Evolutionary conservation across 768 basidiomycete genomes (phyloP).

Genomic region (Mycena rebaudengoi): DNA sequence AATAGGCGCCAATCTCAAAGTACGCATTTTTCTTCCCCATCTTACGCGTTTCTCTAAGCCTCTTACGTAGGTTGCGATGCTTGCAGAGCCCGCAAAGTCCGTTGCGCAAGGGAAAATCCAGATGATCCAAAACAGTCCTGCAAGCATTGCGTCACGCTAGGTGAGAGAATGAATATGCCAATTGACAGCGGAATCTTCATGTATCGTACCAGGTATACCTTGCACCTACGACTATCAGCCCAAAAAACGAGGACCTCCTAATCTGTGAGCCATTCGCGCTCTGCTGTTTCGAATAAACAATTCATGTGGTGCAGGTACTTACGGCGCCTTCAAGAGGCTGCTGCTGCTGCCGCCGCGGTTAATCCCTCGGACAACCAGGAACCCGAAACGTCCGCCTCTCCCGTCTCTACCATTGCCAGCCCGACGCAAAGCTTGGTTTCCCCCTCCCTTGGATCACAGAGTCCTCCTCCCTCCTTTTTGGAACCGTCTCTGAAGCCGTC

Average conservation of each 20-base stretch:
- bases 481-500: conserved; percentile 57
- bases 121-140: conserved; percentile 82
- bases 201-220: no score
- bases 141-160: conserved; percentile 87
- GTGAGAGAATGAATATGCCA: no score
- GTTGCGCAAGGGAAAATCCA: conserved; percentile 82
- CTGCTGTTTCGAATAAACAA: not conserved
- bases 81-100: conserved; percentile 86
- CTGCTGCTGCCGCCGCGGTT: conserved; percentile 58
- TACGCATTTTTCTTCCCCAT: conserved; percentile 46
- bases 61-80: conserved; percentile 77
- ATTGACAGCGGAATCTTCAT: no score
- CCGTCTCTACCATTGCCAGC: conserved; percentile 57
- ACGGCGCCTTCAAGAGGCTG: conserved; percentile 81
- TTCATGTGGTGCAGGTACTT: conserved; percentile 62
- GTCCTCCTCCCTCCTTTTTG: conserved; percentile 56
- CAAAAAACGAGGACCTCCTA: conserved; percentile 93
- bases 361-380: conserved; percentile 44
- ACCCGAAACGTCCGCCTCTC: conserved; percentile 51
- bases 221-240: conserved; percentile 95
- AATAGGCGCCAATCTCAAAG: conserved; percentile 87
- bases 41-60: conserved; percentile 28
- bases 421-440: conserved; percentile 58
- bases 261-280: conserved; percentile 68
- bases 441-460: conserved; percentile 52